These are phyloP conservation scores for Inga laurina DNA, from an alignment of 306 rosid genomes.

Conservation along the genomic window DNA sequence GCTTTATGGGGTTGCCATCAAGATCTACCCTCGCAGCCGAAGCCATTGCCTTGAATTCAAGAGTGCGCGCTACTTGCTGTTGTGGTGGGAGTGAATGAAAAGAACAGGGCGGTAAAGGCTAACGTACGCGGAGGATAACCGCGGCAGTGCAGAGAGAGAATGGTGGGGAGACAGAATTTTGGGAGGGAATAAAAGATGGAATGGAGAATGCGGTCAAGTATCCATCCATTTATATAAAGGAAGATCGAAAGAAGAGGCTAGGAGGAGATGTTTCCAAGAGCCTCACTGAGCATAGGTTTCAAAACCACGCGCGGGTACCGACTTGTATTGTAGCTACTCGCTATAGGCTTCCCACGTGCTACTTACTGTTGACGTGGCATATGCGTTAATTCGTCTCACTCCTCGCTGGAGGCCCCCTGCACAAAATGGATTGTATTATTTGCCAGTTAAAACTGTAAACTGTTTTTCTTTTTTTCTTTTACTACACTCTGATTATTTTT, in stretches of 20 bases:
- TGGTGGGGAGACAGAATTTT: neutral
- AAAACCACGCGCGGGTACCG: neutral
- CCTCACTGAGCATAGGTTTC: neutral
- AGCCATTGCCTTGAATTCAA: slow-evolving; percentile 44
- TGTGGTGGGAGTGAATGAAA: no score
- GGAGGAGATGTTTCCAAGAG: neutral
- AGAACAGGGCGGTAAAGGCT: neutral
- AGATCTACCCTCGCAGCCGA: slow-evolving; percentile 69
- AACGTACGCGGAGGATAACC: neutral
- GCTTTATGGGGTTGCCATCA: slow-evolving; percentile 71
- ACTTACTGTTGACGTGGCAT: neutral
- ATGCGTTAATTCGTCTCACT: neutral
- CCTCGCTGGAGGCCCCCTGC: no score
- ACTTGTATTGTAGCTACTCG: neutral
- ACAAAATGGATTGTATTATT: no score
- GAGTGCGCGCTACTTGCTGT: neutral
- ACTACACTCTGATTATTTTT: no score
- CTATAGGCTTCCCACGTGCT: neutral
- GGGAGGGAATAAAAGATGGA: neutral
- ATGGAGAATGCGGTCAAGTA: neutral
- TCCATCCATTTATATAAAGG: neutral
- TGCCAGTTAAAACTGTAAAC: no score
- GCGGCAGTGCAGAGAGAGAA: neutral
- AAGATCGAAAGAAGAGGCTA: neutral
- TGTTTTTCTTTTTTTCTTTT: no score